A percentile compares a stretch with the other conserved stretches of the same genome.
phyloP scores from a whole-genome alignment of 306 rosid species.

The Fragaria iinumae region DNA sequence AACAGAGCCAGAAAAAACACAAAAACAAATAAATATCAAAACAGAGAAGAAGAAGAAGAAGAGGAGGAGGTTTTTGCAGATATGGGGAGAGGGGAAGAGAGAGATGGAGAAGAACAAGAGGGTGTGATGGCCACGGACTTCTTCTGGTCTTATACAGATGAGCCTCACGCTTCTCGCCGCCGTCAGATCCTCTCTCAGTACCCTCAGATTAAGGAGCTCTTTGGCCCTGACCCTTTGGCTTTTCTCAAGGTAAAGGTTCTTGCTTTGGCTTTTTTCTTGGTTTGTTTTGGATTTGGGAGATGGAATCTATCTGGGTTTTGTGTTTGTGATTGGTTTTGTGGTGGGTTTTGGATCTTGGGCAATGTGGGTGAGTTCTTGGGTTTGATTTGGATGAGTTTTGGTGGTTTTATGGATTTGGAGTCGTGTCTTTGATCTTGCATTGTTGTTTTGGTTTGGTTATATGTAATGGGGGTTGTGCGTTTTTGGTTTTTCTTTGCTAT shows the following conservation, averaged over 20 bases:
- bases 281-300: neutral
- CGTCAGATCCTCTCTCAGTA: slow-evolving; percentile 88
- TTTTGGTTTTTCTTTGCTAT: neutral
- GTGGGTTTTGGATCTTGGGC: slow-evolving; percentile 22
- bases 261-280: neutral
- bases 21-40: neutral
- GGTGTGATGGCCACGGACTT: slow-evolving; percentile 71
- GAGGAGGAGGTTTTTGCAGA: neutral
- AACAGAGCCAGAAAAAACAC: neutral
- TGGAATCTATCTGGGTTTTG: slow-evolving; percentile 7
- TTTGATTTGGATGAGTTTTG: neutral
- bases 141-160: slow-evolving; percentile 93
- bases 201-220: slow-evolving; percentile 82
- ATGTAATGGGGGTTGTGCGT: neutral
- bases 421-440: slow-evolving; percentile 1
- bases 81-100: neutral
- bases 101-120: slow-evolving; percentile 25
- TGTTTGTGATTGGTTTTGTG: neutral
- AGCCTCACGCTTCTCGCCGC: slow-evolving; percentile 89
- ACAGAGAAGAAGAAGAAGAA: no score
- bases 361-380: slow-evolving; percentile 12
- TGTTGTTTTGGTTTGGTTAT: neutral
- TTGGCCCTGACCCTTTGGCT: slow-evolving; percentile 78
- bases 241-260: slow-evolving; percentile 54
- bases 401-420: slow-evolving; percentile 12